A percentile compares a stretch with the other conserved stretches of the same genome.
phyloP scores from a whole-genome alignment of 306 rosid species.

The Citrullus amarus region DNA sequence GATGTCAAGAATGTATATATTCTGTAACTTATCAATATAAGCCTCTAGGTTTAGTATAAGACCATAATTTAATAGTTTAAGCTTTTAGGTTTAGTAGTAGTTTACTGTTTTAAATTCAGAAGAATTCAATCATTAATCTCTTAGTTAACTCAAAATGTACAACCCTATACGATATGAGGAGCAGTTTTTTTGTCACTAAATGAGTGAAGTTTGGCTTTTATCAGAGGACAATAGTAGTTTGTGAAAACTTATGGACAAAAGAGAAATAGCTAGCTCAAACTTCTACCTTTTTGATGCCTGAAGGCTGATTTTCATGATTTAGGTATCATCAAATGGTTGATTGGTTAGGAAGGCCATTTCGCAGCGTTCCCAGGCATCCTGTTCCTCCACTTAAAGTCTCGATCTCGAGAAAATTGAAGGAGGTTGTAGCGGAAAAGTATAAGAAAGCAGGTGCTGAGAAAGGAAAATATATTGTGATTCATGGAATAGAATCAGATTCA shows the following conservation, averaged over 20 bases:
- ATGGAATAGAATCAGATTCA: slow-evolving; percentile 78
- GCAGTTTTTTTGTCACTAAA: neutral
- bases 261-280: neutral
- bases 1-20: neutral
- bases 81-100: neutral
- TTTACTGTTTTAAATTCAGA: neutral
- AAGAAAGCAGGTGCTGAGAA: slow-evolving; percentile 46
- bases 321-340: slow-evolving; percentile 92
- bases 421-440: slow-evolving; percentile 50
- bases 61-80: neutral
- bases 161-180: neutral
- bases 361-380: slow-evolving; percentile 44
- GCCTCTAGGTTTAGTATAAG: neutral
- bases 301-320: slow-evolving; percentile 15
- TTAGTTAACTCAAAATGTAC: neutral
- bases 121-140: neutral
- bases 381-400: slow-evolving; percentile 58
- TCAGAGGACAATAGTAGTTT: neutral
- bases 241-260: neutral
- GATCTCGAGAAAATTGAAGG: slow-evolving; percentile 73
- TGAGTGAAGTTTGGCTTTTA: neutral
- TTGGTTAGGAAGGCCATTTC: slow-evolving; percentile 70
- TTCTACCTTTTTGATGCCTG: neutral
- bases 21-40: neutral
- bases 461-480: slow-evolving; percentile 73